phyloP scores from a whole-genome alignment of 1,284 basidiomycete genomes.

The Boletellus deceptivus region DNA sequence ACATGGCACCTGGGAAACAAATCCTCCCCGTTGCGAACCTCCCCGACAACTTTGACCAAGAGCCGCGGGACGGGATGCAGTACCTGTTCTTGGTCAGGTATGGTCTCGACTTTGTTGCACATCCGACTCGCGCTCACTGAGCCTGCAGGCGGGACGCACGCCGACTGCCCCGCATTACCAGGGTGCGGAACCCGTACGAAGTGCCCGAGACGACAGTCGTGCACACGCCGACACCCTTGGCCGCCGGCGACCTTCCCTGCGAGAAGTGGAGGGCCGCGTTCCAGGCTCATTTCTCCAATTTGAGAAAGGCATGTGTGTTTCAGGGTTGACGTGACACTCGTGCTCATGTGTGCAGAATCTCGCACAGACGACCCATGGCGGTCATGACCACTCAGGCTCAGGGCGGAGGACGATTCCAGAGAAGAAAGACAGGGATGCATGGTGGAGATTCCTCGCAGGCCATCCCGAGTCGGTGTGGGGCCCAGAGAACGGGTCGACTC shows the following conservation, averaged over 20 bases:
- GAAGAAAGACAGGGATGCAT: slow-evolving; percentile 64
- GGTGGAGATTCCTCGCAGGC: slow-evolving; percentile 77
- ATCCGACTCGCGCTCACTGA: slow-evolving; percentile 6
- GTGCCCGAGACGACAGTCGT: slow-evolving; percentile 25
- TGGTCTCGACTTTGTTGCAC: slow-evolving; percentile 13
- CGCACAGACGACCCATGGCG: slow-evolving; percentile 54
- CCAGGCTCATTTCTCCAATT: slow-evolving; percentile 57
- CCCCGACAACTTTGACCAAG: slow-evolving; percentile 59
- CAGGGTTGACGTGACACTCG: neutral
- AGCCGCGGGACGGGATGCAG: slow-evolving; percentile 71
- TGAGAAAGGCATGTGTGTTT: slow-evolving; percentile 50
- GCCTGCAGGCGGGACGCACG: slow-evolving; percentile 61
- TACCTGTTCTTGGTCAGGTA: slow-evolving; percentile 82
- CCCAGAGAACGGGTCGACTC: slow-evolving; percentile 30
- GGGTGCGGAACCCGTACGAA: slow-evolving; percentile 67
- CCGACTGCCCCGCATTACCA: slow-evolving; percentile 56
- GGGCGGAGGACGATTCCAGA: slow-evolving; percentile 54
- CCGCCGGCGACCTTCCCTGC: slow-evolving; percentile 45
- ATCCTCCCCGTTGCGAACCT: slow-evolving; percentile 74
- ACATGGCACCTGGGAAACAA: slow-evolving; percentile 55
- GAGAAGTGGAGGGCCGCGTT: slow-evolving; percentile 62
- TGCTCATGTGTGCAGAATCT: slow-evolving; percentile 50
- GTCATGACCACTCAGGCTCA: slow-evolving; percentile 28
- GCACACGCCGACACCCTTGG: slow-evolving; percentile 20
- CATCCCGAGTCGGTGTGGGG: slow-evolving; percentile 67